phyloP scores from a whole-genome alignment of 1,284 basidiomycete genomes.

The Moesziomyces sp. region DNA sequence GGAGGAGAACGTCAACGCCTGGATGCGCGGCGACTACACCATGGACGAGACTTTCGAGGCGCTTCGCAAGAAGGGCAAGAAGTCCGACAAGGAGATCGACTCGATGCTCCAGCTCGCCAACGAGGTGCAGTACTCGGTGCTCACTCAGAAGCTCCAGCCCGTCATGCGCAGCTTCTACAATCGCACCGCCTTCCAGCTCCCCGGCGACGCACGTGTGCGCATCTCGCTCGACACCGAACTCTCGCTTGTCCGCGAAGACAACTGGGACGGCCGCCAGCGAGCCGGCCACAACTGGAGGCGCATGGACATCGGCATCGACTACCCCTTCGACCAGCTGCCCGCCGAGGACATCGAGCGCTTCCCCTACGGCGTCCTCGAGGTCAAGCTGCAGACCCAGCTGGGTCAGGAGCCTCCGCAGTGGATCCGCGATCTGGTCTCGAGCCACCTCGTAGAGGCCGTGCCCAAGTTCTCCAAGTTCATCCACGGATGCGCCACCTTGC shows the following conservation, averaged over 20 bases:
- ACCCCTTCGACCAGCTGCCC: conserved; percentile 83
- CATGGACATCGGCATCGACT: conserved; percentile 90
- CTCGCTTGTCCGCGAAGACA: conserved; percentile 92
- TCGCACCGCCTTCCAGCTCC: conserved; percentile 97
- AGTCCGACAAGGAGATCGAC: conserved; percentile 91
- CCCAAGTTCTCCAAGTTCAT: conserved; percentile 86
- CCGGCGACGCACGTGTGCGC: conserved; percentile 95
- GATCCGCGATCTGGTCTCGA: conserved; percentile 93
- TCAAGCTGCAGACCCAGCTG: conserved; percentile 95
- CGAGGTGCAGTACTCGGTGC: conserved; percentile 91
- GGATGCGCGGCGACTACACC: conserved; percentile 86
- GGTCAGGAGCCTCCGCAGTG: conserved; percentile 96
- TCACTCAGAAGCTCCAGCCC: conserved; percentile 81
- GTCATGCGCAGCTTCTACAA: conserved; percentile 99
- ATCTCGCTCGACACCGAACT: conserved; percentile 98
- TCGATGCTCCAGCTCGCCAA: conserved; percentile 94
- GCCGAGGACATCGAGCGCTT: conserved; percentile 87
- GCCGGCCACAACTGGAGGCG: conserved; percentile 91
- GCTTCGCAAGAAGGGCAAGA: conserved; percentile 89
- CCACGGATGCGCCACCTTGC: conserved; percentile 91
- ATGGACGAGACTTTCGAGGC: conserved; percentile 95
- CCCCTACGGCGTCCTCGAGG: conserved; percentile 92
- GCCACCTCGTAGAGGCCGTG: conserved; percentile 77
- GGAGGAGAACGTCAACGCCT: conserved; percentile 92
- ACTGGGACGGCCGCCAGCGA: conserved; percentile 87